A percentile compares a stretch with the other conserved stretches of the same genome.
Evolutionary conservation across 768 basidiomycete species (phyloP).

Genomic region (Symmetrospora coprosmae): DNA sequence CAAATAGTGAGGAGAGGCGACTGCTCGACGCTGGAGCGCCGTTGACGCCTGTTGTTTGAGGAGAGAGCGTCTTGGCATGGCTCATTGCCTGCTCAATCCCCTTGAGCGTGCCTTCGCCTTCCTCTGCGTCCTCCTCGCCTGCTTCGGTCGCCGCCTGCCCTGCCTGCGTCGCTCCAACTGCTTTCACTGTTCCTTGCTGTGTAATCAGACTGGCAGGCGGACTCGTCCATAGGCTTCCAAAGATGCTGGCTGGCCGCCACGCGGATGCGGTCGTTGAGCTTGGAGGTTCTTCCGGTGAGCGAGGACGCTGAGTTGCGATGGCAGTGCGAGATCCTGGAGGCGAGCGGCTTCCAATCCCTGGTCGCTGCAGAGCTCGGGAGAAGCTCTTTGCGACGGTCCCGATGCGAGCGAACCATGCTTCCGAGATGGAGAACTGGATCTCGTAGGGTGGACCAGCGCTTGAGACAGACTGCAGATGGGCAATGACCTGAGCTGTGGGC

Average conservation of each 20-base stretch:
- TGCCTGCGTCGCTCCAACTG: background rate
- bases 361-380: conserved; percentile 13
- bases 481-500: background rate
- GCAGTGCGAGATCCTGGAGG: conserved; percentile 40
- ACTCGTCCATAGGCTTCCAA: conserved; percentile 18
- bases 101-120: conserved; percentile 31
- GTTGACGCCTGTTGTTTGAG: background rate
- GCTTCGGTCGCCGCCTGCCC: background rate
- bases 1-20: conserved; percentile 30
- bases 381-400: conserved; percentile 22
- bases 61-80: background rate
- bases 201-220: background rate
- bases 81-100: conserved; percentile 14
- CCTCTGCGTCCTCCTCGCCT: conserved; percentile 42
- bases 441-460: background rate
- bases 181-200: background rate
- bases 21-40: background rate
- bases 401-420: conserved; percentile 11
- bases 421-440: background rate
- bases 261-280: background rate
- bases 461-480: background rate
- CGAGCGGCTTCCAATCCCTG: background rate
- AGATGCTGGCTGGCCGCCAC: conserved; percentile 23
- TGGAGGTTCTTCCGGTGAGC: background rate
- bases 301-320: conserved; percentile 45